Evolutionary conservation across 352 stramenopile species (phyloP).

Genomic region (Globisporangium acanthophoron): DNA sequence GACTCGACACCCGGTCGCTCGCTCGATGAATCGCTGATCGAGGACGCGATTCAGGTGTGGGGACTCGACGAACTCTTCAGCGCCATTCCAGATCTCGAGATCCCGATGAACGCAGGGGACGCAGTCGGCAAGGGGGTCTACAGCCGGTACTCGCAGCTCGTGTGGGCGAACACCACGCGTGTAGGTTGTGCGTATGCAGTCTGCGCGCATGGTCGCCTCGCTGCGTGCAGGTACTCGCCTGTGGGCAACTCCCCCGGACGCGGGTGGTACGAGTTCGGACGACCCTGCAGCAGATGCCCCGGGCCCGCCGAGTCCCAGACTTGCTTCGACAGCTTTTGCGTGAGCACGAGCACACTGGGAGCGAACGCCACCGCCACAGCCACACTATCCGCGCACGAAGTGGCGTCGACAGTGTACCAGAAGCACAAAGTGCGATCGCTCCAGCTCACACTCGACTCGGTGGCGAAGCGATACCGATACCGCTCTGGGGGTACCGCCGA

Average conservation of each 20-base stretch:
- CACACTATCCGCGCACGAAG: background rate
- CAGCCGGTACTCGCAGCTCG: conserved; percentile 15
- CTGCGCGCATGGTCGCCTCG: conserved; percentile 3
- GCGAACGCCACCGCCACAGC: background rate
- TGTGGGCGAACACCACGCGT: conserved; percentile 12
- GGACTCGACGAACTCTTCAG: conserved; percentile 10
- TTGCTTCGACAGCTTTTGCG: background rate
- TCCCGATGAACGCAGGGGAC: background rate
- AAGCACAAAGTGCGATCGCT: conserved; percentile 10
- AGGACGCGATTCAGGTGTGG: conserved; percentile 13
- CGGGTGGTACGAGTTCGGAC: conserved; percentile 10
- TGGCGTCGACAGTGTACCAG: conserved; percentile 2
- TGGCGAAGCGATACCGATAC: conserved; percentile 3
- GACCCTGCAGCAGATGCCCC: conserved; percentile 4
- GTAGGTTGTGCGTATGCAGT: conserved; percentile 13
- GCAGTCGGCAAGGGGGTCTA: conserved; percentile 6
- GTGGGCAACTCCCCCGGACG: background rate
- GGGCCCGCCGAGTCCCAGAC: background rate
- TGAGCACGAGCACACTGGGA: background rate
- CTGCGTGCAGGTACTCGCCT: conserved; percentile 13
- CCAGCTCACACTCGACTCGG: conserved; percentile 11
- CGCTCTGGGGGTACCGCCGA: background rate
- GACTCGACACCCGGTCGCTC: conserved; percentile 10
- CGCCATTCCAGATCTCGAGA: conserved; percentile 5
- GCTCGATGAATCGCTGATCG: conserved; percentile 8